Evolutionary conservation across 179 eudicot species (phyloP).

Genomic region (Amaranthus tricolor): DNA sequence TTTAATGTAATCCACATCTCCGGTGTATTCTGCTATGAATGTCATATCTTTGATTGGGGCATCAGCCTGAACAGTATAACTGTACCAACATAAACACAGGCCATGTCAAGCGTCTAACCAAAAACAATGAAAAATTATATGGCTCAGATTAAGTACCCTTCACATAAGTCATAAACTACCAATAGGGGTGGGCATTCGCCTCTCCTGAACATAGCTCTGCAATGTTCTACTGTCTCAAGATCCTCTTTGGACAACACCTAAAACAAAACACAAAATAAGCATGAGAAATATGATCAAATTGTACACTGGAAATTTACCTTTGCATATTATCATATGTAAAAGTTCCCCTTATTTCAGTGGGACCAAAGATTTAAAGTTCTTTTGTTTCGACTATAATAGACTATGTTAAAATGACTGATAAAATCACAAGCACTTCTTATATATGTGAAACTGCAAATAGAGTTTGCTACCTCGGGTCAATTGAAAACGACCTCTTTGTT

Average conservation of each 20-base stretch:
- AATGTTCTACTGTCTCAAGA: slow-evolving; percentile 59
- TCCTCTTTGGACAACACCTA: slow-evolving; percentile 80
- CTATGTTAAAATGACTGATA: too few species aligned
- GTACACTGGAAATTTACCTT: too few species aligned
- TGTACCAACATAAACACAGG: slow-evolving; percentile 28
- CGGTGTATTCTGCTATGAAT: slow-evolving; percentile 64
- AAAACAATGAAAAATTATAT: background rate
- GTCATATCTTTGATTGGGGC: slow-evolving; percentile 82
- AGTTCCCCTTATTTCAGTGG: too few species aligned
- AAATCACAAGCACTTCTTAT: too few species aligned
- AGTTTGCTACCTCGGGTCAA: too few species aligned
- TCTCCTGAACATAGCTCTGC: slow-evolving; percentile 61
- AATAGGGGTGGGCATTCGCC: slow-evolving; percentile 81
- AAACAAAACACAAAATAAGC: slow-evolving; percentile 9
- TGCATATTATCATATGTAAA: too few species aligned
- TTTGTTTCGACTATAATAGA: too few species aligned
- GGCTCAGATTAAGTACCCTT: slow-evolving; percentile 57
- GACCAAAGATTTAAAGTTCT: too few species aligned
- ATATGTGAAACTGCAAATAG: too few species aligned
- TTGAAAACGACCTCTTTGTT: too few species aligned
- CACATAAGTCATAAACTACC: slow-evolving; percentile 62
- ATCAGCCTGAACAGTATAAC: slow-evolving; percentile 83
- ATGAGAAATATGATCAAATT: too few species aligned
- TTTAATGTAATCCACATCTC: slow-evolving; percentile 83
- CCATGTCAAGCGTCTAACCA: slow-evolving; percentile 3